Base-by-base conservation (phyloP, 768 basidiomycete genomes). In the Kondoa malvinella region DNA sequence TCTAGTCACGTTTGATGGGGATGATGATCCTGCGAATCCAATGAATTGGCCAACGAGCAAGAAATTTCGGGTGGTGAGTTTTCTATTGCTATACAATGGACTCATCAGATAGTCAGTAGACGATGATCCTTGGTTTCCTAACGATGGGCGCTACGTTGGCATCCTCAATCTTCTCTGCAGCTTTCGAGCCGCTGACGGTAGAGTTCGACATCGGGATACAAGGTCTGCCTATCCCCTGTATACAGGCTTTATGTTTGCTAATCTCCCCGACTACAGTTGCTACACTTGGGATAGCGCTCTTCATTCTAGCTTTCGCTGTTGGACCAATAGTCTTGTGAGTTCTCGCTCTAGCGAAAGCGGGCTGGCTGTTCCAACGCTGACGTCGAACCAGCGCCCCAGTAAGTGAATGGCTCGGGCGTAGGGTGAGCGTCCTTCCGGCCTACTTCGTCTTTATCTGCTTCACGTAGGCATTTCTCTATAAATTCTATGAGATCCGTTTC, bases 101-200 rank as follows among this genome's bases (percentile, higher is more conserved):
- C n/a, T n/a, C n/a, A n/a, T n/a, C n/a, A n/a, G n/a, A n/a, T n/a
- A n/a, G n/a, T n/a, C n/a, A n/a, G n/a, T 67, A 73, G 4, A 74
- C 74, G 1, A 58, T 75, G 58, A 65, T 77, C 1, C 73, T 73
- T 59, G 77, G 77, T 0, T n/a, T 69, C 27, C 75, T 73, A 1
- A 77, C 77, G 8, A 75, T 76, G 75, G 74, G 71, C 56, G 73
- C 76, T 21, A 76, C 77, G 0, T 77, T 77, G 61, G 76, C 77
- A 25, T 70, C 72, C 25, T 74, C 74, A 63, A 72, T 76, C 57
- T 76, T 76, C 70, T 72, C 75, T n/a, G 67, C 77, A 25, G 74
- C 76, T 0, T 62, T 74, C 4, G 34, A 56, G 12, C 73, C 69
- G 58, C 67, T 77, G 32, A 69, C 73, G 3, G 56, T n/a, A 58